Percentiles rank a stretch among this genome's conserved stretches.
Evolutionary conservation across 2,329 filamentous ascomycete species (phyloP).

Genomic region (Trichoderma polysporum): DNA sequence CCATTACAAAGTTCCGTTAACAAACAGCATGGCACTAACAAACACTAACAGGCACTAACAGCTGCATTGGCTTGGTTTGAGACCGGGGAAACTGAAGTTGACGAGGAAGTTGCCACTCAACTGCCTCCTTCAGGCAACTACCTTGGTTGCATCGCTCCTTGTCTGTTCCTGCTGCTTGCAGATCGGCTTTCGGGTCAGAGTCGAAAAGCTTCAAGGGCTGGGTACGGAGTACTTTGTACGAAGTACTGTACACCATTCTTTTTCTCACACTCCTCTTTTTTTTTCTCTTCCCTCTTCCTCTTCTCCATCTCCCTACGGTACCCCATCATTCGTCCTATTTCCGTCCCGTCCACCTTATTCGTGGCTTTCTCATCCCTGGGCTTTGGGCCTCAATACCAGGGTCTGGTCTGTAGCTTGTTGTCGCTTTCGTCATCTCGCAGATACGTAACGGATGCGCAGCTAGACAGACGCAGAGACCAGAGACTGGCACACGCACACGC

Average conservation of each 20-base stretch:
- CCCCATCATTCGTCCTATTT: background rate
- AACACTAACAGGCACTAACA: background rate
- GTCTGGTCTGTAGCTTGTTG: background rate
- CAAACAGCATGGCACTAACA: background rate
- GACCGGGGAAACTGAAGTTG: background rate
- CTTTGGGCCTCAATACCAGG: constrained; percentile 14
- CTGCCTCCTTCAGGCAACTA: background rate
- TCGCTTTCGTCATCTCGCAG: constrained; percentile 22
- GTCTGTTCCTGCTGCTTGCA: background rate
- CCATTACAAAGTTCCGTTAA: too few relatives aligned
- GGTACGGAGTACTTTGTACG: background rate
- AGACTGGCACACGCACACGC: constrained; percentile 8
- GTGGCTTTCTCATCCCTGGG: background rate
- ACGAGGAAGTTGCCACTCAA: background rate
- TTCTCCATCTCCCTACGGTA: background rate
- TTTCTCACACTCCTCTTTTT: background rate
- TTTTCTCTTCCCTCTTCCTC: background rate
- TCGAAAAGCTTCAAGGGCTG: background rate
- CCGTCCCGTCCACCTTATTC: background rate
- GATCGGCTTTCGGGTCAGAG: background rate
- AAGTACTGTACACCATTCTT: background rate
- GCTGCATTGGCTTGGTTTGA: background rate
- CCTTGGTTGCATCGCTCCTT: background rate
- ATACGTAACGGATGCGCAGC: constrained; percentile 9
- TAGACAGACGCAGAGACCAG: too few relatives aligned